phyloP scores from a whole-genome alignment of 805 yeast species.

The Tetrapisispora nanseiensis region DNA sequence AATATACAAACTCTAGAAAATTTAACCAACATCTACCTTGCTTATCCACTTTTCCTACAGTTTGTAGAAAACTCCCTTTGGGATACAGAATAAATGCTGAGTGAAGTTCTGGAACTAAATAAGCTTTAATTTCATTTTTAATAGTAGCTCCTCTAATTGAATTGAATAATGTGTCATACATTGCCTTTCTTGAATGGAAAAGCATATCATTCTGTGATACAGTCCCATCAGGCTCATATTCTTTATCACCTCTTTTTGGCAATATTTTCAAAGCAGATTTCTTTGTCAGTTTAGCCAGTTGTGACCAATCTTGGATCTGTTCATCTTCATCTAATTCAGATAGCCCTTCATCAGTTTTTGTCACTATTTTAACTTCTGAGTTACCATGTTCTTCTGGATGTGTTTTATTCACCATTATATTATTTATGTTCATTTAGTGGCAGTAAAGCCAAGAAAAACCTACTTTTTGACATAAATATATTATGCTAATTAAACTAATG shows the following conservation, averaged over 20 bases:
- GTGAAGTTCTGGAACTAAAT: slow-evolving; percentile 32
- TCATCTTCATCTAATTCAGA: slow-evolving; percentile 28
- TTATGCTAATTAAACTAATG: too few species aligned
- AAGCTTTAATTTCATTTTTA: slow-evolving; percentile 45
- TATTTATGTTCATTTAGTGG: too few species aligned
- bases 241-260: slow-evolving; percentile 78
- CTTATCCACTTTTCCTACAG: slow-evolving; percentile 54
- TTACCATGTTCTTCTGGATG: too few species aligned
- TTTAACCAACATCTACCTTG: slow-evolving; percentile 42
- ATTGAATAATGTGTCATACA: slow-evolving; percentile 56
- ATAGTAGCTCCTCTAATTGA: slow-evolving; percentile 36
- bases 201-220: slow-evolving; percentile 39
- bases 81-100: slow-evolving; percentile 39
- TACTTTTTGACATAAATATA: too few species aligned
- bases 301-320: slow-evolving; percentile 46
- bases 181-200: slow-evolving; percentile 48
- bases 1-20: slow-evolving; percentile 63
- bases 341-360: not conserved
- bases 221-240: slow-evolving; percentile 76
- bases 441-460: too few species aligned
- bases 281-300: slow-evolving; percentile 24
- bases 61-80: slow-evolving; percentile 62
- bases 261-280: slow-evolving; percentile 12
- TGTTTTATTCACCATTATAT: too few species aligned
- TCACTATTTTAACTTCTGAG: too few species aligned